These are phyloP conservation scores for Hymenoscyphus repandus DNA, from an alignment of 2,329 filamentous ascomycete species.

Conservation along the genomic window DNA sequence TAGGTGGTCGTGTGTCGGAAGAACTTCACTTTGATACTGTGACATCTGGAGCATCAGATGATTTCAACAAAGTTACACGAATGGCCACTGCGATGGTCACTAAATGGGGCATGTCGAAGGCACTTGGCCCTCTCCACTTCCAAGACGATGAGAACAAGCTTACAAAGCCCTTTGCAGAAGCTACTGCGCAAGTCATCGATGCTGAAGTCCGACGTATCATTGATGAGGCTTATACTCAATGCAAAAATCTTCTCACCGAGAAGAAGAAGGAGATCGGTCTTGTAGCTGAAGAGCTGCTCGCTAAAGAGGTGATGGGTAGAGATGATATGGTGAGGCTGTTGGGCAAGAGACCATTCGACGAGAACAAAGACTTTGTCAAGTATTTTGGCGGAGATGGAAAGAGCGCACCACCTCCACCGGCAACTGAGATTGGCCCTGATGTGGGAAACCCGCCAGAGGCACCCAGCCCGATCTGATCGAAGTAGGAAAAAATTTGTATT, in stretches of 20 bases:
- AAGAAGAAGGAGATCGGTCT: constrained; percentile 87
- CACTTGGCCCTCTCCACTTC: constrained; percentile 89
- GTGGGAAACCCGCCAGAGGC: not conserved
- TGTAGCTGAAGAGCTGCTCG: constrained; percentile 86
- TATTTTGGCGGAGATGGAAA: constrained; percentile 68
- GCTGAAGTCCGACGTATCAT: constrained; percentile 86
- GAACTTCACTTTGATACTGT: constrained; percentile 96
- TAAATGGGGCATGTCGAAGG: constrained; percentile 97
- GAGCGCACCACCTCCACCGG: constrained; percentile 54
- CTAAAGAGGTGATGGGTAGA: constrained; percentile 83
- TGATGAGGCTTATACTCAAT: constrained; percentile 87
- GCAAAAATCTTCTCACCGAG: constrained; percentile 72
- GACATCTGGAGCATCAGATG: constrained; percentile 89
- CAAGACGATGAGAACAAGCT: constrained; percentile 76
- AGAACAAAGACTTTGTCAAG: constrained; percentile 82
- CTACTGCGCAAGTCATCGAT: constrained; percentile 89
- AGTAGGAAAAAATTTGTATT: not conserved
- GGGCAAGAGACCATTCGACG: constrained; percentile 77
- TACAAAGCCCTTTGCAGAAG: constrained; percentile 93
- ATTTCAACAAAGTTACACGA: constrained; percentile 96
- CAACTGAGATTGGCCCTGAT: constrained; percentile 32
- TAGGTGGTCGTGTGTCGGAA: constrained; percentile 90
- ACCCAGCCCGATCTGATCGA: not conserved
- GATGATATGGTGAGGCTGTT: constrained; percentile 90
- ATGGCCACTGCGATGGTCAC: constrained; percentile 98